Evolutionary conservation across 108 stramenopile species (phyloP).

Genomic region (Asterionellopsis glacialis): DNA sequence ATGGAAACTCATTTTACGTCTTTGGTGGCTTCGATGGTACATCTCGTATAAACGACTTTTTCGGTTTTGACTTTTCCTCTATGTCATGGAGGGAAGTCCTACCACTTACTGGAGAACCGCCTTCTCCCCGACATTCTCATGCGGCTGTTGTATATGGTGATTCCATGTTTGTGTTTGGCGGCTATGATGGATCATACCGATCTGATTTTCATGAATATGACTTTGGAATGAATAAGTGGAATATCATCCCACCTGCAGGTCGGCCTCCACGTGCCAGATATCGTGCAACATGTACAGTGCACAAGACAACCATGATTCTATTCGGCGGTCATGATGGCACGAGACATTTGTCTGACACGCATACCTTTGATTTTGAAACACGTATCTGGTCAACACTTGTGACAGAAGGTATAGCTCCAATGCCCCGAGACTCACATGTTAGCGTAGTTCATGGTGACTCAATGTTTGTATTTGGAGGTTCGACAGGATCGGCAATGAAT

Average conservation of each 20-base stretch:
- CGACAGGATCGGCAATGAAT: slow-evolving; percentile 93
- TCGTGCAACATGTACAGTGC: slow-evolving; percentile 87
- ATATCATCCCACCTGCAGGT: slow-evolving; percentile 71
- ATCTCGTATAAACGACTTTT: slow-evolving; percentile 85
- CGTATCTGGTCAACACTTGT: slow-evolving; percentile 63
- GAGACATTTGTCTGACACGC: slow-evolving; percentile 91
- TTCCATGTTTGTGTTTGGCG: slow-evolving; percentile 87
- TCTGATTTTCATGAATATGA: slow-evolving; percentile 88
- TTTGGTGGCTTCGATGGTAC: slow-evolving; percentile 91
- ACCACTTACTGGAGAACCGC: slow-evolving; percentile 34
- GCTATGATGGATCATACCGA: slow-evolving; percentile 90
- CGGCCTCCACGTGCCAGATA: slow-evolving; percentile 91
- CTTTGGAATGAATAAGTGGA: slow-evolving; percentile 66
- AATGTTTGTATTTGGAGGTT: slow-evolving; percentile 88
- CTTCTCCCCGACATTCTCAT: slow-evolving; percentile 93
- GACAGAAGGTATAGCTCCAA: slow-evolving; percentile 75
- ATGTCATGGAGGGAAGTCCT: slow-evolving; percentile 78
- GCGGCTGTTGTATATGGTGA: slow-evolving; percentile 85
- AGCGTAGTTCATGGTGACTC: slow-evolving; percentile 74
- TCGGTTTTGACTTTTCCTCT: slow-evolving; percentile 78
- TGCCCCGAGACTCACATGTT: slow-evolving; percentile 92
- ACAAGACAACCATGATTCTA: slow-evolving; percentile 74
- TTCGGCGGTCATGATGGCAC: slow-evolving; percentile 97
- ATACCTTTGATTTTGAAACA: slow-evolving; percentile 87
- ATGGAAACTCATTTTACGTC: slow-evolving; percentile 78